phyloP scores from a whole-genome alignment of 305 asterid species.

The Solanum hybrid region DNA sequence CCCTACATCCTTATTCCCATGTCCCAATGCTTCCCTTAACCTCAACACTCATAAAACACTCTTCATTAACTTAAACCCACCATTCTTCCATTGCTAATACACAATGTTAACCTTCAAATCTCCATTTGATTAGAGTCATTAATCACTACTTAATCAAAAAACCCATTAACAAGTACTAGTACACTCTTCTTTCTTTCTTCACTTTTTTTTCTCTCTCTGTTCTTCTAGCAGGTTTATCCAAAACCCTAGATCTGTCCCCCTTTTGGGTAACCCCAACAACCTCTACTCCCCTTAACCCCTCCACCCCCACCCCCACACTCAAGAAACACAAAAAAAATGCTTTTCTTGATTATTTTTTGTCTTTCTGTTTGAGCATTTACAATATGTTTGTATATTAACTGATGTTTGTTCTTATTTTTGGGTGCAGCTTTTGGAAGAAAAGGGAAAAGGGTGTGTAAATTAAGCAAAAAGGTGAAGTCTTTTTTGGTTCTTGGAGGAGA shows the following conservation, averaged over 20 bases:
- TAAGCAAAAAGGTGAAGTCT: not conserved
- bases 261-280: constrained; percentile 25
- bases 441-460: not conserved
- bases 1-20: constrained; percentile 34
- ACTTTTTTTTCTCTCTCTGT: not conserved
- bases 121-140: not conserved
- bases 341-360: not conserved
- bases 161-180: not conserved
- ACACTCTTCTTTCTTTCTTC: not conserved
- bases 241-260: constrained; percentile 71
- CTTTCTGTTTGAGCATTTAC: not conserved
- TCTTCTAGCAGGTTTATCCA: constrained; percentile 33
- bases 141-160: not conserved
- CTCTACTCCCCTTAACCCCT: not conserved
- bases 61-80: not conserved
- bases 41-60: constrained; percentile 26
- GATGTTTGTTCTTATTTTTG: not conserved
- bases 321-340: not conserved
- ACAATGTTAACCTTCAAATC: constrained; percentile 1
- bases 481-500: constrained; percentile 2
- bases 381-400: not conserved
- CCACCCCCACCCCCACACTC: not conserved
- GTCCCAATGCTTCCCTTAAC: constrained; percentile 44
- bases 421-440: not conserved
- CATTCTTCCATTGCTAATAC: not conserved